phyloP scores from a whole-genome alignment of 345 rosid genomes.

The Syzygium aromaticum region DNA sequence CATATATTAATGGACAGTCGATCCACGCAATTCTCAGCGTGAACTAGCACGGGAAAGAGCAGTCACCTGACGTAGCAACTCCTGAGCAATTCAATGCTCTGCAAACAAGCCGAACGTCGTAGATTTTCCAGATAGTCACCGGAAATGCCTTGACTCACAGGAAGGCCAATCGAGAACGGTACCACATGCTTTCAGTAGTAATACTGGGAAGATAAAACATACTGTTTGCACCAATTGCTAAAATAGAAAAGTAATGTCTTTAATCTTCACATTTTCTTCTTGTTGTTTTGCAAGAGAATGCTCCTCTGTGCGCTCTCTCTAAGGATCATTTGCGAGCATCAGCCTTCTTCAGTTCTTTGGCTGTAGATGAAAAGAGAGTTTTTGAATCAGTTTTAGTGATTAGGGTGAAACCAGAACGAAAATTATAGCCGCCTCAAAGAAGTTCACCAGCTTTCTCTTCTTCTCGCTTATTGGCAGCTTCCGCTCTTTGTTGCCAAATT shows the following conservation, averaged over 20 bases:
- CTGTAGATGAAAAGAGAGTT: slow-evolving; percentile 14
- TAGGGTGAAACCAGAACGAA: not conserved
- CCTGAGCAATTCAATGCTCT: no score
- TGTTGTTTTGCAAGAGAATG: not conserved
- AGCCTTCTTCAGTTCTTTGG: slow-evolving; percentile 51
- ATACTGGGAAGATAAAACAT: not conserved
- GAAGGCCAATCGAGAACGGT: no score
- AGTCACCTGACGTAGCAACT: no score
- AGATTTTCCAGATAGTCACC: no score
- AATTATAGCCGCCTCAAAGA: not conserved
- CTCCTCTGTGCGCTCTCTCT: not conserved
- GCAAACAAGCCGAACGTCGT: no score
- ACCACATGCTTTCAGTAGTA: not conserved
- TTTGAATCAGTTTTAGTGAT: not conserved
- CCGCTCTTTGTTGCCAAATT: not conserved
- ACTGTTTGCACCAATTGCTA: not conserved
- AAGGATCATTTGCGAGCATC: slow-evolving; percentile 50
- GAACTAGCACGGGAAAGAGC: no score
- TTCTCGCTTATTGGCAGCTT: not conserved
- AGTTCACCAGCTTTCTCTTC: not conserved
- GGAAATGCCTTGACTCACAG: no score
- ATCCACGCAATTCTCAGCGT: no score
- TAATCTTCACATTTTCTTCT: not conserved
- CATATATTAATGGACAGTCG: no score
- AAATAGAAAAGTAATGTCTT: not conserved